Evolutionary conservation across 202 grass and related monocot genomes (phyloP).

Genomic region (Bolboschoenoplectus hybrid): DNA sequence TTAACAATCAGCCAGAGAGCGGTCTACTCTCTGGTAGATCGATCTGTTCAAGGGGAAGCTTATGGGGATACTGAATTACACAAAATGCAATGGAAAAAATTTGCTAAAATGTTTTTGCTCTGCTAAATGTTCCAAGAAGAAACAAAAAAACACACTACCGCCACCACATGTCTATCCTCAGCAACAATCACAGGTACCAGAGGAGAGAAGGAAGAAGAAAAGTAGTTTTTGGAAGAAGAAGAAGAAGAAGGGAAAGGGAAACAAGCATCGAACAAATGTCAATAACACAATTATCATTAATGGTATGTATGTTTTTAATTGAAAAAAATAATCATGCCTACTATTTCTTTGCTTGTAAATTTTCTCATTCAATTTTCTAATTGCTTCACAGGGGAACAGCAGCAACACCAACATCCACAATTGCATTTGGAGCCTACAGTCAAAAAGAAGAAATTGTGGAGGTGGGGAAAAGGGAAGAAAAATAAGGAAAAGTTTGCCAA

Average conservation of each 20-base stretch:
- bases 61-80: conserved; percentile 47
- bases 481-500: background rate
- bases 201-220: conserved; percentile 33
- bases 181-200: conserved; percentile 1
- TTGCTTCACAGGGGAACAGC: background rate
- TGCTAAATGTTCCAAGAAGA: conserved; percentile 18
- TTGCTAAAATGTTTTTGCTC: conserved; percentile 30
- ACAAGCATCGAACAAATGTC: background rate
- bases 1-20: conserved; percentile 8
- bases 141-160: background rate
- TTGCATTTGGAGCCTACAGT: background rate
- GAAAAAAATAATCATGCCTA: background rate
- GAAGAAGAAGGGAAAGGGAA: conserved; percentile 32
- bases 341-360: background rate
- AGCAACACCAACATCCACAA: background rate
- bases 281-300: conserved; percentile 7
- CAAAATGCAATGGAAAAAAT: conserved; percentile 30
- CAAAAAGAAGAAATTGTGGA: conserved; percentile 17
- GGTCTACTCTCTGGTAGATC: background rate
- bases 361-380: background rate
- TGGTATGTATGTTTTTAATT: conserved; percentile 36
- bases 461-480: background rate
- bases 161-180: background rate
- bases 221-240: conserved; percentile 36
- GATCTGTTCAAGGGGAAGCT: background rate